Percentiles rank a stretch among this genome's conserved stretches.
Conservation (phyloP, 331 rosid genomes). For the Acacia pycnantha region DNA sequence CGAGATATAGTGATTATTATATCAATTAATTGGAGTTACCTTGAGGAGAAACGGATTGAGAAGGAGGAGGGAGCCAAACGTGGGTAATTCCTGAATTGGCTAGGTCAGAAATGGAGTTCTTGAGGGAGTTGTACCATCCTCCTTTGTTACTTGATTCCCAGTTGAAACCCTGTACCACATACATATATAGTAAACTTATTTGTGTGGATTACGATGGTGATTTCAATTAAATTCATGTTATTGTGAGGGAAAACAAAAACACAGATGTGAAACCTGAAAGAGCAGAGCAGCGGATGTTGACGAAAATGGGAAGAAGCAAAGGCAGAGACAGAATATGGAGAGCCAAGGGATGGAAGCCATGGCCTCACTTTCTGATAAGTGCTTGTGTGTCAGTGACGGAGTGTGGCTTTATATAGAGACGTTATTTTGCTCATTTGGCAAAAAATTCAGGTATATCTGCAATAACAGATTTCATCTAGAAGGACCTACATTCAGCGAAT, state of each 20-base stretch:
- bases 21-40: conserved; percentile 32
- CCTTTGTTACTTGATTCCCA: conserved; percentile 79
- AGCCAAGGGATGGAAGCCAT: conserved; percentile 40
- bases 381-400: neutral
- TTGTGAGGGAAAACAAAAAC: neutral
- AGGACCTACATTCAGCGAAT: neutral
- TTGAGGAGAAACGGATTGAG: conserved; percentile 61
- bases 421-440: neutral
- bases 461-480: neutral
- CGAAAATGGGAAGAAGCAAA: conserved; percentile 41
- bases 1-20: neutral
- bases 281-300: conserved; percentile 47
- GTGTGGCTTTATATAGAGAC: neutral
- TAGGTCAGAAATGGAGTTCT: conserved; percentile 53
- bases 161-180: conserved; percentile 68
- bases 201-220: too few species aligned
- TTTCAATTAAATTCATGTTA: too few species aligned
- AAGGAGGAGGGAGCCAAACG: conserved; percentile 97
- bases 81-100: conserved; percentile 65
- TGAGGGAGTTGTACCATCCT: conserved; percentile 76
- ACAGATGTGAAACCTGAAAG: conserved; percentile 54
- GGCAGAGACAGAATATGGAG: conserved; percentile 32
- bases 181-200: neutral
- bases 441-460: neutral
- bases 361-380: neutral